Evolutionary conservation across 1,284 basidiomycete genomes (phyloP).

Genomic region (Leccinum pachyderme): DNA sequence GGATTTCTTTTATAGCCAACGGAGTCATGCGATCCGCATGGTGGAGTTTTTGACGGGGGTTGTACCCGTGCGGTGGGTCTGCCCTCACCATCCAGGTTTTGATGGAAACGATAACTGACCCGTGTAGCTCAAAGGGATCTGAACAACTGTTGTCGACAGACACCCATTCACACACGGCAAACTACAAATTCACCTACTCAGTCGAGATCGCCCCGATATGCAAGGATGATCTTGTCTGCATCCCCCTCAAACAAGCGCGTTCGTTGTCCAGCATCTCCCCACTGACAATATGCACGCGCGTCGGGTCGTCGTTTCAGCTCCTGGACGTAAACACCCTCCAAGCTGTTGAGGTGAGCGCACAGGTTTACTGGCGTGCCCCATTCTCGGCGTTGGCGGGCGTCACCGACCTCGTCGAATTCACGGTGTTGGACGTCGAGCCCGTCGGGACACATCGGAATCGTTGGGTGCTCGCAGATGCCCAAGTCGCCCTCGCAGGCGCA

Average conservation of each 20-base stretch:
- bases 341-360: conserved; percentile 74
- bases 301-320: conserved; percentile 90
- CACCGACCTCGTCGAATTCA: conserved; percentile 91
- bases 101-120: neutral
- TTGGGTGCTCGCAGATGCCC: conserved; percentile 88
- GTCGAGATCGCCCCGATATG: conserved; percentile 97
- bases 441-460: conserved; percentile 70
- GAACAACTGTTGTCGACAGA: conserved; percentile 94
- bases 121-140: conserved; percentile 77
- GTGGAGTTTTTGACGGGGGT: conserved; percentile 91
- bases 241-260: conserved; percentile 82
- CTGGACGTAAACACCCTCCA: conserved; percentile 89
- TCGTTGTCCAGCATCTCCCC: conserved; percentile 86
- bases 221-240: conserved; percentile 95
- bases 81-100: neutral
- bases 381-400: conserved; percentile 83
- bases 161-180: conserved; percentile 89
- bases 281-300: conserved; percentile 83
- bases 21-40: conserved; percentile 95
- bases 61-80: conserved; percentile 78
- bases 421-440: conserved; percentile 92
- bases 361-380: conserved; percentile 89
- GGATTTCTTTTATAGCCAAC: conserved; percentile 93
- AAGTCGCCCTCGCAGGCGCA: conserved; percentile 85
- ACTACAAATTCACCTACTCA: conserved; percentile 98